Evolutionary conservation across 2,329 filamentous ascomycete genomes (phyloP), one percentile per base, ranked within the genome.

Genomic region (Fusarium redolens): DNA sequence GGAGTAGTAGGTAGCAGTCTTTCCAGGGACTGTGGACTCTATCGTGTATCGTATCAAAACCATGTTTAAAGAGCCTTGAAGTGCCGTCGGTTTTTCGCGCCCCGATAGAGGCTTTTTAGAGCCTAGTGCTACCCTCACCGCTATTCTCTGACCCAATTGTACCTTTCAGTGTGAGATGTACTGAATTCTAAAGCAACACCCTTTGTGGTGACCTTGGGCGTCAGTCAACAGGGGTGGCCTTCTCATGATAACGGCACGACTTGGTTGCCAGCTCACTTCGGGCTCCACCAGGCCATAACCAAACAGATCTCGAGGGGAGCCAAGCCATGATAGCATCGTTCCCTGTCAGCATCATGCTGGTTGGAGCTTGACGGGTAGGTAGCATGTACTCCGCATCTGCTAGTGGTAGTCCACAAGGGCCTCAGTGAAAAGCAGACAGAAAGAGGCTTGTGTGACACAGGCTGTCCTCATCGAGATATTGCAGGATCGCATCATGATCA

Each of bases 121-220:
- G 75, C 60, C 71, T 77, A 77, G 75, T 76, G 75, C 65, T 69
- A 45, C 69, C 57, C 64, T 77, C 75, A 77, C 75, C 75, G 75
- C 75, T 78, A 74, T 73, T 77, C 74, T 68, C 52, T 69, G 50
- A 43, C 28, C 62, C 57, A 40, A 61, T 65, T 56, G 72, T 73
- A 77, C 70, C 67, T 71, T 62, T 51, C 66, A 68, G 72, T 75
- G 72, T 44, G 58, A 64, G 72, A 72, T 65, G 72, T 68, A 52
- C 50, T 40, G 22, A 35, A 63, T 50, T 55, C 57, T 77, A 77
- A 63, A 71, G 40, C 65, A 71, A 75, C 75, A 43, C 75, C 75
- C 72, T 71, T 71, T 64, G 61, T 69, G 69, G 72, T 68, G 63
- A 68, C 33, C 50, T 68, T 68, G 25, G 22, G 35, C 58, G 41